Conservation (phyloP, 2,329 filamentous ascomycete genomes). For the Colletotrichum ledebouriae region DNA sequence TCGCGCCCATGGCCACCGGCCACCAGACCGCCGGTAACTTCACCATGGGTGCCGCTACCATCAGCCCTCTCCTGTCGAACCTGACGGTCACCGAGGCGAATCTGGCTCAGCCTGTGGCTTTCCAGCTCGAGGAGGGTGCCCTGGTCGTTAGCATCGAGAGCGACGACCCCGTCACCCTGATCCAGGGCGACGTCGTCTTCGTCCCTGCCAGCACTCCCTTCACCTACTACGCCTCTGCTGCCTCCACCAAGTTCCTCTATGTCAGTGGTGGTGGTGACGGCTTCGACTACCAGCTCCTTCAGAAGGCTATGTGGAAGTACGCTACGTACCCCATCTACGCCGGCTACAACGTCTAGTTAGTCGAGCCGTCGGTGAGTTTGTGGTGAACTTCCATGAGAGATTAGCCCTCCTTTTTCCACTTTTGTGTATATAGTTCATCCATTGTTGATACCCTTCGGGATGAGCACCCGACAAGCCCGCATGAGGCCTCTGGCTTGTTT, state of each 20-base stretch:
- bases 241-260: conserved; percentile 48
- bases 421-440: conserved; percentile 12
- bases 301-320: conserved; percentile 25
- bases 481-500: conserved; percentile 18
- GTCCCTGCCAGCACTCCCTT: conserved; percentile 44
- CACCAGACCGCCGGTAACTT: conserved; percentile 57
- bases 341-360: conserved; percentile 25
- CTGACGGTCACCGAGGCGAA: conserved; percentile 24
- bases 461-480: conserved; percentile 29
- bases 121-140: conserved; percentile 48
- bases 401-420: conserved; percentile 10
- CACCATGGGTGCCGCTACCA: conserved; percentile 58
- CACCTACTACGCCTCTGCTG: conserved; percentile 45
- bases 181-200: conserved; percentile 48
- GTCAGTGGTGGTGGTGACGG: conserved; percentile 46
- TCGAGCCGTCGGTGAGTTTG: background rate
- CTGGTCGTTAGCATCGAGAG: conserved; percentile 45
- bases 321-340: conserved; percentile 29
- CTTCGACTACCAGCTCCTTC: conserved; percentile 45
- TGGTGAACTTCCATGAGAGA: background rate
- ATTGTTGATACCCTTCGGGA: conserved; percentile 15
- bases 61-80: conserved; percentile 44
- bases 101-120: conserved; percentile 36
- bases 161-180: conserved; percentile 44
- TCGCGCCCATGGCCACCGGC: conserved; percentile 58